Conservation (phyloP, 768 basidiomycete species). For the Leccinum olivaceopallidum region DNA sequence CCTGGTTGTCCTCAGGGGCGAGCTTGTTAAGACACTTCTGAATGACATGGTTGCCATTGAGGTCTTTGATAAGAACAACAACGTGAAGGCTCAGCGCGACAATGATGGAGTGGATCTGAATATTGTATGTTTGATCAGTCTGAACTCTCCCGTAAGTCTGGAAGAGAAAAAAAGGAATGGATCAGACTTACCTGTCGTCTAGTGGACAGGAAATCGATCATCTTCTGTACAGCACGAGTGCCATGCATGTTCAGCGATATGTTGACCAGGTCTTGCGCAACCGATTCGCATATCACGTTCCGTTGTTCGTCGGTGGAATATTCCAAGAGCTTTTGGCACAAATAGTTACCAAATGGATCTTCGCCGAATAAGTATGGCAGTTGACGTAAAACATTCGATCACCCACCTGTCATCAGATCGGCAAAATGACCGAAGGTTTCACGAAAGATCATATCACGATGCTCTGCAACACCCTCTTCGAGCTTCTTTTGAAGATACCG, state of each 20-base stretch:
- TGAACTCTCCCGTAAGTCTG: slow-evolving; percentile 57
- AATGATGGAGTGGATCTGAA: slow-evolving; percentile 96
- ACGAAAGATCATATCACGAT: slow-evolving; percentile 98
- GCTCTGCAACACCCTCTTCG: slow-evolving; percentile 92
- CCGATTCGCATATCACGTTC: slow-evolving; percentile 95
- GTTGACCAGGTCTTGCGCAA: slow-evolving; percentile 95
- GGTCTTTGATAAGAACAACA: slow-evolving; percentile 98
- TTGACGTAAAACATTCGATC: slow-evolving; percentile 2
- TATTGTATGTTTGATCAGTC: slow-evolving; percentile 81
- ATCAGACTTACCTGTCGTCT: slow-evolving; percentile 78
- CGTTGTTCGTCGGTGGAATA: slow-evolving; percentile 97
- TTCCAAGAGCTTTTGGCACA: slow-evolving; percentile 97
- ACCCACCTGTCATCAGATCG: slow-evolving; percentile 93
- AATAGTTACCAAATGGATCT: slow-evolving; percentile 99
- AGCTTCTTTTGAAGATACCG: slow-evolving; percentile 98
- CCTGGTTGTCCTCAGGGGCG: slow-evolving; percentile 98
- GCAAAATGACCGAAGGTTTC: slow-evolving; percentile 98
- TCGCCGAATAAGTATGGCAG: slow-evolving; percentile 4
- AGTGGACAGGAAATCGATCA: slow-evolving; percentile 98
- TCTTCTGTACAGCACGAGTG: slow-evolving; percentile 98
- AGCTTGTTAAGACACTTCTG: slow-evolving; percentile 99
- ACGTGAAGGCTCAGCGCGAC: slow-evolving; percentile 96
- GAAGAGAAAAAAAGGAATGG: slow-evolving; percentile 38
- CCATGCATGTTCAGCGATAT: slow-evolving; percentile 99
- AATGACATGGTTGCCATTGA: slow-evolving; percentile 97